Evolutionary conservation across 768 basidiomycete genomes (phyloP).

Genomic region (Mycena indigotica): DNA sequence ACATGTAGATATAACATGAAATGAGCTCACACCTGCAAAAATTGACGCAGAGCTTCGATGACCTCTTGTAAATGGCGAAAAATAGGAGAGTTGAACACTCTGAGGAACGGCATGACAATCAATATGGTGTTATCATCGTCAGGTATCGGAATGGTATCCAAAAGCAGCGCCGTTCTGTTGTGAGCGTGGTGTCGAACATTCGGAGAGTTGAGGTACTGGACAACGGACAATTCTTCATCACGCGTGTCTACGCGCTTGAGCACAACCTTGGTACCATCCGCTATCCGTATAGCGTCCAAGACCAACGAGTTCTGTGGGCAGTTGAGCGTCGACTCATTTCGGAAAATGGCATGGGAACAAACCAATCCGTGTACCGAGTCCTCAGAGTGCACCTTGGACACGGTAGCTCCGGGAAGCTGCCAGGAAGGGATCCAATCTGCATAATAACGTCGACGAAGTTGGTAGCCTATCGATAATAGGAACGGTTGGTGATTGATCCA

Average conservation of each 20-base stretch:
- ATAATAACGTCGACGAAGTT: not conserved
- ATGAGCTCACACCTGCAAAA: slow-evolving; percentile 21
- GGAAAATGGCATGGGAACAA: not conserved
- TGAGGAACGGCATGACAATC: slow-evolving; percentile 27
- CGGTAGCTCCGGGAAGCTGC: not conserved
- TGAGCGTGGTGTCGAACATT: slow-evolving; percentile 16
- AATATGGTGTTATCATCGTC: slow-evolving; percentile 9
- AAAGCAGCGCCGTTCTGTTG: slow-evolving; percentile 27
- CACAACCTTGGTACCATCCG: slow-evolving; percentile 23
- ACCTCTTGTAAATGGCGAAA: slow-evolving; percentile 28
- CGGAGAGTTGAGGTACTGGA: slow-evolving; percentile 18
- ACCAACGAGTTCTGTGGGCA: not conserved
- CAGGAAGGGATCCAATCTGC: not conserved
- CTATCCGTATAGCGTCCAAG: slow-evolving; percentile 21
- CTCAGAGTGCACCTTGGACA: not conserved
- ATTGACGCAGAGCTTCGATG: slow-evolving; percentile 24
- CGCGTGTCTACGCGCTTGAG: slow-evolving; percentile 16
- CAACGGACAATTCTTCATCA: slow-evolving; percentile 16
- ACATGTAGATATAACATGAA: not conserved
- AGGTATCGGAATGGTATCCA: slow-evolving; percentile 27
- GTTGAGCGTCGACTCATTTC: not conserved
- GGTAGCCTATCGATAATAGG: not conserved
- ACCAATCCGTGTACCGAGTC: not conserved
- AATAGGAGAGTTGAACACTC: slow-evolving; percentile 17
- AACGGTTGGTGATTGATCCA: not conserved